These are phyloP conservation scores for Nitzschia palea DNA, from an alignment of 108 stramenopile species.

Conservation along the genomic window DNA sequence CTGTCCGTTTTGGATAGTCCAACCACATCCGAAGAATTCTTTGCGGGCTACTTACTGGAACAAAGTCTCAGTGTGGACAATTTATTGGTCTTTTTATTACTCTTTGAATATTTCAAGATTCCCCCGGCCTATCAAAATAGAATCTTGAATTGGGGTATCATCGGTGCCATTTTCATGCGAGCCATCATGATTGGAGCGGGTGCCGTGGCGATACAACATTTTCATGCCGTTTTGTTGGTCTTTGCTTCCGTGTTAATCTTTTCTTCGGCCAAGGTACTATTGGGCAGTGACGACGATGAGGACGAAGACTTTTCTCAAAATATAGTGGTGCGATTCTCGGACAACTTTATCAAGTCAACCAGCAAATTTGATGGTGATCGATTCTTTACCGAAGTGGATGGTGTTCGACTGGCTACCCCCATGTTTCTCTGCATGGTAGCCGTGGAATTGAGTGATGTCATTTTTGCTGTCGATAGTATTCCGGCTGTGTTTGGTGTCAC, in stretches of 20 bases:
- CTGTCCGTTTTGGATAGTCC: conserved; percentile 36
- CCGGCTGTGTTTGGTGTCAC: conserved; percentile 96
- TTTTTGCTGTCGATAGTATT: conserved; percentile 96
- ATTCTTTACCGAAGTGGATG: conserved; percentile 85
- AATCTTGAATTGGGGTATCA: conserved; percentile 86
- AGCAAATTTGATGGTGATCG: conserved; percentile 84
- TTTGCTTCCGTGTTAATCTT: conserved; percentile 88
- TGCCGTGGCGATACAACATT: conserved; percentile 81
- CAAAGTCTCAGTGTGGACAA: conserved; percentile 89
- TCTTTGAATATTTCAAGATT: conserved; percentile 90
- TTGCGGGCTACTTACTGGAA: conserved; percentile 88
- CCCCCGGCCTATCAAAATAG: conserved; percentile 70
- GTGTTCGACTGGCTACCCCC: conserved; percentile 87
- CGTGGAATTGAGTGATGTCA: conserved; percentile 93
- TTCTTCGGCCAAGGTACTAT: conserved; percentile 70
- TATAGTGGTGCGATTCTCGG: conserved; percentile 61
- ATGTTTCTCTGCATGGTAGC: conserved; percentile 93
- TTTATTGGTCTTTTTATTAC: conserved; percentile 84
- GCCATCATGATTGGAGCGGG: conserved; percentile 94
- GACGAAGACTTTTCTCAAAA: conserved; percentile 82
- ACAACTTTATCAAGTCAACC: conserved; percentile 64
- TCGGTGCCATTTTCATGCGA: conserved; percentile 89
- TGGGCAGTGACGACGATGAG: conserved; percentile 76
- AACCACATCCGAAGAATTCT: conserved; percentile 70
- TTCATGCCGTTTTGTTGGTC: conserved; percentile 81